Percentiles rank a stretch among this genome's conserved stretches.
These are phyloP conservation scores for Pythium aristosporum DNA, from an alignment of 352 stramenopile genomes.

Conservation along the genomic window DNA sequence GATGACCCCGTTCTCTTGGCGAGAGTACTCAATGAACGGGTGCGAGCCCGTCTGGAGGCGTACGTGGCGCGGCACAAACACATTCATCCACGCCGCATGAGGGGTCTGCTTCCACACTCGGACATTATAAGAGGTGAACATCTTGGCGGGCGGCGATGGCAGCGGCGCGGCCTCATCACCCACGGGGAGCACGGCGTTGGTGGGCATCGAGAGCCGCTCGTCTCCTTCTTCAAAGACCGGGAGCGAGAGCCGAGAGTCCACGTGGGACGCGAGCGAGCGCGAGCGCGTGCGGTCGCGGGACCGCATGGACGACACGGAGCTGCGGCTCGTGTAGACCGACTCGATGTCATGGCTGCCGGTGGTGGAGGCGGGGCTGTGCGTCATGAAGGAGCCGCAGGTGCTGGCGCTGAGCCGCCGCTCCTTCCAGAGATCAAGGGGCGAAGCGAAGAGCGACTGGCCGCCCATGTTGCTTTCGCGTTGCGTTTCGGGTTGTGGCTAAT, in stretches of 20 bases:
- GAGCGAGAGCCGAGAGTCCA: slow-evolving; percentile 11
- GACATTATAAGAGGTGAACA: slow-evolving; percentile 45
- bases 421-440: slow-evolving; percentile 27
- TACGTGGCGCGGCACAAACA: slow-evolving; percentile 68
- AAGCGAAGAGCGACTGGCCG: slow-evolving; percentile 18
- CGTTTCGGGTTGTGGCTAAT: not conserved
- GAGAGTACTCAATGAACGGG: slow-evolving; percentile 67
- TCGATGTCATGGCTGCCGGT: slow-evolving; percentile 20
- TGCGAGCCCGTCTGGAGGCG: slow-evolving; percentile 56
- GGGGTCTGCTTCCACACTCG: slow-evolving; percentile 69
- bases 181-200: slow-evolving; percentile 25
- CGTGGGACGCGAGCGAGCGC: slow-evolving; percentile 12
- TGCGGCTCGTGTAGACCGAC: slow-evolving; percentile 25
- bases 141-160: slow-evolving; percentile 26
- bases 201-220: slow-evolving; percentile 16
- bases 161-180: slow-evolving; percentile 23
- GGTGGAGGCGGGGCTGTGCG: slow-evolving; percentile 13
- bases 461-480: slow-evolving; percentile 2
- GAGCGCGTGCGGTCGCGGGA: slow-evolving; percentile 17
- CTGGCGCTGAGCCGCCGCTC: slow-evolving; percentile 44
- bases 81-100: slow-evolving; percentile 71
- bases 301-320: slow-evolving; percentile 17
- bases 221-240: slow-evolving; percentile 20
- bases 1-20: slow-evolving; percentile 49
- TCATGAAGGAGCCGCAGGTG: slow-evolving; percentile 47